Base-by-base conservation (phyloP, 306 rosid species). In the Inga oerstediana region DNA sequence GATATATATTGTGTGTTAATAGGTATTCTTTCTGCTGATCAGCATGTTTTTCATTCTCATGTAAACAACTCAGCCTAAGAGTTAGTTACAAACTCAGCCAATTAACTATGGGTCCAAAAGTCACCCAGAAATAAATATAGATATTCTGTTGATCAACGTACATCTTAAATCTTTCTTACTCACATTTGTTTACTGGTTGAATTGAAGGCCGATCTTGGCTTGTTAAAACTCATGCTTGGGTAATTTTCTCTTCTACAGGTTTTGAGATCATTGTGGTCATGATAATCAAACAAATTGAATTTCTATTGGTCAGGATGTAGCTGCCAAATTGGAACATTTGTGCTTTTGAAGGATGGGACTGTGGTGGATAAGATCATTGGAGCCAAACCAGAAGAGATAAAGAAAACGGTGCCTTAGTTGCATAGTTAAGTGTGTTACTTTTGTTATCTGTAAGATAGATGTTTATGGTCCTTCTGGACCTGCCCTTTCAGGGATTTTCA, bases 321-420 rank as follows among this genome's bases (percentile, higher is more conserved):
- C 99, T 15, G 79, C 88, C 45, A 91, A 62, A 70, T 58, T 92
- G 87, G 92, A 87, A 95, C 99, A 5, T 96, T 96, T 85, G 10
- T 89, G 89, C 39, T 96, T 79, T 68, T 93, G 79, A 96, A 80
- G 82, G 86, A 85, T 20, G 95, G 97, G 74, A 79, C 54, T 83
- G 78, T 75, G 19, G 65, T 78, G 39, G 97, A 91, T 56, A 96
- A 88, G 87, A 46, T 94, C 19, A 91, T 96, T 78, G 99, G 98
- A 88, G 99, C 99, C 48, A 92, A 96, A 85, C 94, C 98, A 4
- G 98, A 96, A 66, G 99, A 92, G 97, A 80, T 94, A 70, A 92
- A 87, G 97, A 96, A 91, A 88, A 89, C 87, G 94, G 83, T 62
- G 87, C 58, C 30, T 71, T 78, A 39, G 73, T 83, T 73, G 89